Base-by-base conservation (phyloP, 345 rosid genomes). In the Hibiscus mutabilis region DNA sequence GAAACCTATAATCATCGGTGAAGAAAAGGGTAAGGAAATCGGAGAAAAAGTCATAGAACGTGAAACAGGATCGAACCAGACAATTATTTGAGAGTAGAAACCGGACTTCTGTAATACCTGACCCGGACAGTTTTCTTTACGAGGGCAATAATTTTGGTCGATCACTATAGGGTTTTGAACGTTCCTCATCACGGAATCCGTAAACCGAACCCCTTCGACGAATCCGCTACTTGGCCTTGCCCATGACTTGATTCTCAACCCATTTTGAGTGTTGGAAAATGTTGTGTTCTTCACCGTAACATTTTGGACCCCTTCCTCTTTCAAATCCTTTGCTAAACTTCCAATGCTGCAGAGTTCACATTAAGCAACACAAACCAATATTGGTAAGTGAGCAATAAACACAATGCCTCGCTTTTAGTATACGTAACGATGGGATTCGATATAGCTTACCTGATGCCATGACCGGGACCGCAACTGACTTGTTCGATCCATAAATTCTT, bases 171-270 rank as follows among this genome's bases (percentile, higher is more conserved):
- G 92, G 37, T 83, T 62, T 0, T 76, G 76, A 42, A 82, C 92
- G 24, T 84, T 74, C 0, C 16, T 51, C 91, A 86, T 86, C 13
- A 27, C 7, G 0, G 83, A 76, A 1, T 73, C 75, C 6, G 70
- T 47, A 73, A 87, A 89, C 29, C 75, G 73, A 71, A 86, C 76
- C 13, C 80, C 77, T 44, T 68, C 71, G 0, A 84, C 90, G 35
- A 84, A 87, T 1, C 95, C 90, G 2, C 44, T 83, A 72, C 96
- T 89, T 1, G 82, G 78, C 35, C 84, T 86, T 3, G 88, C 90
- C 92, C 96, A 89, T 11, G 90, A 84, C 51, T 87, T 87, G 51
- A 89, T 86, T 60, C 90, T 79, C 15, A 89, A 1, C 2, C 96
- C 96, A 73, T 84, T 89, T 66, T 75, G 75, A 0, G 92, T 78